A percentile compares a stretch with the other conserved stretches of the same genome.
Conservation (phyloP, 108 stramenopile species). For the Discostella stelligeroides region DNA sequence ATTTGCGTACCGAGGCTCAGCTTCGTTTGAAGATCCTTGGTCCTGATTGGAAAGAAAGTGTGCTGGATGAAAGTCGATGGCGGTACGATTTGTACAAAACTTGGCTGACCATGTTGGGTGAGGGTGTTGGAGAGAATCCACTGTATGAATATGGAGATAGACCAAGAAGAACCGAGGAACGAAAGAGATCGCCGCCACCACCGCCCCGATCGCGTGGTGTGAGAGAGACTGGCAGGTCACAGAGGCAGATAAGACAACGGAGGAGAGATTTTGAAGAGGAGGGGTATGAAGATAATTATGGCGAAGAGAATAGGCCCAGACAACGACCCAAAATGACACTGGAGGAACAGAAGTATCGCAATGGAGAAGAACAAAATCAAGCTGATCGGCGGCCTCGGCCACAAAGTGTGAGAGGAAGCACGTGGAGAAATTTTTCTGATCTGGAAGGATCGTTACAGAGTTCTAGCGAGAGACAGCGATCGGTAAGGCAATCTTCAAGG, state of each 20-base stretch:
- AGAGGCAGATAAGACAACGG: background rate
- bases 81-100: slow-evolving; percentile 77
- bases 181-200: slow-evolving; percentile 15
- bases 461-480: slow-evolving; percentile 15
- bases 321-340: slow-evolving; percentile 1
- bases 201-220: slow-evolving; percentile 15
- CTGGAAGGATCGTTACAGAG: slow-evolving; percentile 30
- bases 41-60: slow-evolving; percentile 63
- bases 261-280: slow-evolving; percentile 1
- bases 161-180: slow-evolving; percentile 13
- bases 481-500: background rate
- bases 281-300: slow-evolving; percentile 1
- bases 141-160: slow-evolving; percentile 35
- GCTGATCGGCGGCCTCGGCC: slow-evolving; percentile 1
- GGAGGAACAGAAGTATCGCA: slow-evolving; percentile 4
- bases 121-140: slow-evolving; percentile 68
- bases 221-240: background rate
- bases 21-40: slow-evolving; percentile 72
- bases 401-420: slow-evolving; percentile 4
- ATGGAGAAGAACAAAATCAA: background rate
- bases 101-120: slow-evolving; percentile 72
- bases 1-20: slow-evolving; percentile 66
- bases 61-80: slow-evolving; percentile 83
- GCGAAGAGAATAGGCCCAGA: background rate
- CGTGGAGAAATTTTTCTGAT: slow-evolving; percentile 37